These are phyloP conservation scores for Pulveroboletus sp. DNA, from an alignment of 768 basidiomycete species.

Conservation along the genomic window DNA sequence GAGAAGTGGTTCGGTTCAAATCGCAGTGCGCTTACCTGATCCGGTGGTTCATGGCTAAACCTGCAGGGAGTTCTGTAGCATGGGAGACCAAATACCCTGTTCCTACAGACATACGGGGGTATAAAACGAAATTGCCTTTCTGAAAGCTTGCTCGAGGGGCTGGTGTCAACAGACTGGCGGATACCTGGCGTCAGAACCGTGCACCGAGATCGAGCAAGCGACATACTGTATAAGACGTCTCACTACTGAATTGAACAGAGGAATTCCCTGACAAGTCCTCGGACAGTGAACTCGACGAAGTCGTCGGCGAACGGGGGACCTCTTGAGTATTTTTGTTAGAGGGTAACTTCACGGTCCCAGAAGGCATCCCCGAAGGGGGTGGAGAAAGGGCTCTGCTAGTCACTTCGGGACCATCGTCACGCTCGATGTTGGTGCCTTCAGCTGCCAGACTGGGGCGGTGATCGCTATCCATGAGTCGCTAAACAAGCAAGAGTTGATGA, in stretches of 20 bases:
- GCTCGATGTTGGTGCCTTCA: background rate
- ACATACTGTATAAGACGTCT: slow-evolving; percentile 23
- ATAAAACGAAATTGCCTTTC: background rate
- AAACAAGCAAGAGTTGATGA: background rate
- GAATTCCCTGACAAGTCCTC: slow-evolving; percentile 17
- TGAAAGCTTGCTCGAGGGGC: background rate
- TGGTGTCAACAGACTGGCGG: slow-evolving; percentile 19
- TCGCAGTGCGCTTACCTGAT: slow-evolving; percentile 6
- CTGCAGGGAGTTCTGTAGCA: background rate
- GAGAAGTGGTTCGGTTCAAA: background rate
- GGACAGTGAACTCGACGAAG: slow-evolving; percentile 10
- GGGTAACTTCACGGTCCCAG: slow-evolving; percentile 12
- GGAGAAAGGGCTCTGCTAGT: slow-evolving; percentile 5
- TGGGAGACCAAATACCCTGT: background rate
- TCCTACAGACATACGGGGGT: background rate
- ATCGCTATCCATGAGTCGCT: slow-evolving; percentile 3
- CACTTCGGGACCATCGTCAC: slow-evolving; percentile 1
- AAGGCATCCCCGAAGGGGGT: background rate
- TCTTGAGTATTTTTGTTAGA: background rate
- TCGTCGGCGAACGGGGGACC: slow-evolving; percentile 13
- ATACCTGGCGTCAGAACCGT: background rate
- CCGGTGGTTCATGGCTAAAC: slow-evolving; percentile 8
- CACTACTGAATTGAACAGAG: slow-evolving; percentile 9
- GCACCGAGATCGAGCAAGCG: background rate
- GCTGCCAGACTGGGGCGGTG: background rate